Base-by-base conservation (phyloP, 805 yeast species). In the Lipomyces spencermartinsiae region DNA sequence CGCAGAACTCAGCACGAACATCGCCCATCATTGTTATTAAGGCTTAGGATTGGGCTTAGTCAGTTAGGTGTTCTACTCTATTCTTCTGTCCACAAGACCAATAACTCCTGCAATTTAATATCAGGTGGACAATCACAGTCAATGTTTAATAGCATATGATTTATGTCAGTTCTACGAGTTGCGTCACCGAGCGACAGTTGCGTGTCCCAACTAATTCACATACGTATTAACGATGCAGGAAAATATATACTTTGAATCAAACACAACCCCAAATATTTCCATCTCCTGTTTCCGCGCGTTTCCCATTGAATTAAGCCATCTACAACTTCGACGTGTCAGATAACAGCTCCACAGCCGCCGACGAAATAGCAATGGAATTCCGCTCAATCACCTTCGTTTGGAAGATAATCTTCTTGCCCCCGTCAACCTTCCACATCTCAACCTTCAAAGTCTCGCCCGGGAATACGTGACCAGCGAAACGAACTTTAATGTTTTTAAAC, bases 391-490 rank as follows among this genome's bases (percentile, higher is more conserved):
- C 91, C 77, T 87, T 86, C 10, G 96, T 87, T 80, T 90, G 96
- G 87, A 93, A 94, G 67, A 86, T 82, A 61, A 92, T 89, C 71
- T 86, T 88, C 72, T 80, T 78, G 65, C 90, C 89, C 8, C 62
- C 65, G 51, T 60, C 66, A 63, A 86, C 84, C 78, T 88, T 91
- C 99, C 99, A 94, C 37, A 96, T 97, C 63, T 81, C 81, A 35
- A 94, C 87, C 74, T 84, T 85, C 78, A 94, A 83, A 16, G 91
- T 88, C 80, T 94, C 98, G 73, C 98, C 99, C 8, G 98, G 98
- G 86, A 86, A 93, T 31, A 94, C 98, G 74, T 91, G 89, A 75
- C 93, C 93, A 25, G 97, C 86, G 80, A 94, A 94, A 77, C 98
- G 88, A 16, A 87, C 95, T 83, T 94, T 94, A 78, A 92, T 84